Evolutionary conservation across 805 yeast genomes (phyloP).

Genomic region (Hanseniaspora nectarophila): DNA sequence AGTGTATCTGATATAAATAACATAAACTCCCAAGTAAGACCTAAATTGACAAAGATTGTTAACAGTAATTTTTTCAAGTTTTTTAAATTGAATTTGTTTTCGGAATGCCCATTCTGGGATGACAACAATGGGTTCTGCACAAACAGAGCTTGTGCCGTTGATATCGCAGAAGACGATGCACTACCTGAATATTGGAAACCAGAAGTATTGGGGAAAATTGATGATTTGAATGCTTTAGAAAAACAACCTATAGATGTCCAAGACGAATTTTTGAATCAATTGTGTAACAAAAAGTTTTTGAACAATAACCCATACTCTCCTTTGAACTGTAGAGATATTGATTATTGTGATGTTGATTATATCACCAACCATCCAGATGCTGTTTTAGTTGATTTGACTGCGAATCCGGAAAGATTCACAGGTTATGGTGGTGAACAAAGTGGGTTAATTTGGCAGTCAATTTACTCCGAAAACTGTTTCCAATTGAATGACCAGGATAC

Average conservation of each 20-base stretch:
- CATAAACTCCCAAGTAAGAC: slow-evolving; percentile 42
- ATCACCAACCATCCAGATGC: slow-evolving; percentile 46
- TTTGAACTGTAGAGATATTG: slow-evolving; percentile 33
- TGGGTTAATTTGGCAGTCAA: slow-evolving; percentile 82
- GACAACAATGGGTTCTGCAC: slow-evolving; percentile 71
- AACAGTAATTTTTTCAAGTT: slow-evolving; percentile 73
- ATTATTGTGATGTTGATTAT: slow-evolving; percentile 58
- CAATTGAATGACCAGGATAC: slow-evolving; percentile 21
- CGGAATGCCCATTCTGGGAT: slow-evolving; percentile 76
- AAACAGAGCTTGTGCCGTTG: slow-evolving; percentile 81
- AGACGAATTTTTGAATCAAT: slow-evolving; percentile 29
- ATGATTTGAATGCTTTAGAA: slow-evolving; percentile 21
- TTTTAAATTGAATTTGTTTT: slow-evolving; percentile 73
- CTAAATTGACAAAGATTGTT: slow-evolving; percentile 46
- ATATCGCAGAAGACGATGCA: slow-evolving; percentile 60
- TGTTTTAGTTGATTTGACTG: slow-evolving; percentile 72
- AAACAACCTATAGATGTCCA: slow-evolving; percentile 26
- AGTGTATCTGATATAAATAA: slow-evolving; percentile 39
- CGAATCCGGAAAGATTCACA: slow-evolving; percentile 91
- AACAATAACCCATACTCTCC: slow-evolving; percentile 9
- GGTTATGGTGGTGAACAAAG: slow-evolving; percentile 93
- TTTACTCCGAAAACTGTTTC: slow-evolving; percentile 85
- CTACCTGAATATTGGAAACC: slow-evolving; percentile 66
- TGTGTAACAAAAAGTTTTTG: slow-evolving; percentile 24
- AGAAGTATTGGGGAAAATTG: slow-evolving; percentile 41